Conservation (phyloP, 441 rosid genomes). For the Euphorbia neoarborescens region DNA sequence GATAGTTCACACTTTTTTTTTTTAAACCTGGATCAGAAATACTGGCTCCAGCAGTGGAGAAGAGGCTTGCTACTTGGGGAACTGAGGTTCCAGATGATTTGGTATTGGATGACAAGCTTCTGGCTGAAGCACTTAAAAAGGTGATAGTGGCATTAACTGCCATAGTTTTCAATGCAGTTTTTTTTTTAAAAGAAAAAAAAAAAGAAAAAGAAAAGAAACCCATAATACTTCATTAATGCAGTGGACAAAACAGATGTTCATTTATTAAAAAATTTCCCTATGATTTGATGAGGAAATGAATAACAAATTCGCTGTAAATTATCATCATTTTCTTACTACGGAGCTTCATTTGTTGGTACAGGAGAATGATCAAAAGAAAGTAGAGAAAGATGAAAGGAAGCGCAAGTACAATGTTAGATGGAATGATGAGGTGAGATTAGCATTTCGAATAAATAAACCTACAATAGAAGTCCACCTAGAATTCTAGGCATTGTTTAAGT, state of each 20-base stretch:
- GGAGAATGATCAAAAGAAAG: conserved; percentile 67
- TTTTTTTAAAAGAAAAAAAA: no score
- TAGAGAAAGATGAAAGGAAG: conserved; percentile 79
- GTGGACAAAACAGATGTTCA: no score
- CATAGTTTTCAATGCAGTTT: no score
- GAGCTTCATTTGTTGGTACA: conserved; percentile 20
- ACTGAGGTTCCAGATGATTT: conserved; percentile 60
- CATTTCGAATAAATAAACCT: no score
- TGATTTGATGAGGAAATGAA: no score
- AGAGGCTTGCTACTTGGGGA: conserved; percentile 70
- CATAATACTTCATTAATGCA: no score
- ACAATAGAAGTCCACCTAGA: no score
- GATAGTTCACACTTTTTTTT: no score
- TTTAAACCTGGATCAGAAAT: conserved; percentile 31
- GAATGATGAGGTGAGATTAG: conserved; percentile 18
- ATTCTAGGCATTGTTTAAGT: no score
- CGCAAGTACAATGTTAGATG: conserved; percentile 79
- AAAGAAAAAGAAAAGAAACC: no score
- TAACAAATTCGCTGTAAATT: no score
- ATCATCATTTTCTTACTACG: neutral
- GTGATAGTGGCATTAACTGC: conserved; percentile 21
- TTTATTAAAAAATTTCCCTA: no score
- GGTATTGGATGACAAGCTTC: conserved; percentile 57
- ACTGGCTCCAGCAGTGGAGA: conserved; percentile 44
- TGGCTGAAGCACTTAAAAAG: conserved; percentile 70